A percentile compares a stretch with the other conserved stretches of the same genome.
These are phyloP conservation scores for Penicillium janthinellum DNA, from an alignment of 2,329 filamentous ascomycete species.

Conservation along the genomic window DNA sequence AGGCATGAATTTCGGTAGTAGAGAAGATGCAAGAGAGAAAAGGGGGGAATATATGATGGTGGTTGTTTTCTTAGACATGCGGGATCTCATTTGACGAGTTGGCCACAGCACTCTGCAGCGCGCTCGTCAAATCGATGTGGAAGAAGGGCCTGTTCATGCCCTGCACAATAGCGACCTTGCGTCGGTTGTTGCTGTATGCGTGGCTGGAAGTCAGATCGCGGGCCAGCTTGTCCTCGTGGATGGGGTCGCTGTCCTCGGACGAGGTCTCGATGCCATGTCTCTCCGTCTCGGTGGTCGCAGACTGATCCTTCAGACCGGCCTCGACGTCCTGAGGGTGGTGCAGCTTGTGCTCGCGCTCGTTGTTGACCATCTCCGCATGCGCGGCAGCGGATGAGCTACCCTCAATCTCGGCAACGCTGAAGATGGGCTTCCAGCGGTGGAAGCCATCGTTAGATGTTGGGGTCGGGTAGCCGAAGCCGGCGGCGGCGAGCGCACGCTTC, in stretches of 20 bases:
- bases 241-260: slow-evolving; percentile 33
- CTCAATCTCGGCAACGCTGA: slow-evolving; percentile 85
- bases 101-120: slow-evolving; percentile 81
- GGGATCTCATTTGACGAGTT: slow-evolving; percentile 61
- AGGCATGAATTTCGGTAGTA: slow-evolving; percentile 4
- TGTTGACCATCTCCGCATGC: slow-evolving; percentile 64
- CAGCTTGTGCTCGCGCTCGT: slow-evolving; percentile 50
- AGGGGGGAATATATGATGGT: not conserved
- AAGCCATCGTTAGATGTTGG: slow-evolving; percentile 55
- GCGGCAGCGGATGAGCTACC: slow-evolving; percentile 70
- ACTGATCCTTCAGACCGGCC: slow-evolving; percentile 35
- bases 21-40: not conserved
- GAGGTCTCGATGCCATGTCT: slow-evolving; percentile 32
- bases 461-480: slow-evolving; percentile 83
- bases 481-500: slow-evolving; percentile 82
- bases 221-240: slow-evolving; percentile 43
- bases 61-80: slow-evolving; percentile 3
- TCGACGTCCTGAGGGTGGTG: slow-evolving; percentile 33
- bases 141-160: slow-evolving; percentile 90
- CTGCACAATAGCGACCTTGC: slow-evolving; percentile 67
- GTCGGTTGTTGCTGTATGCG: slow-evolving; percentile 41
- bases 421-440: slow-evolving; percentile 88
- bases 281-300: slow-evolving; percentile 36
- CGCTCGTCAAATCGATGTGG: slow-evolving; percentile 88
- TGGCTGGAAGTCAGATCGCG: slow-evolving; percentile 53